phyloP scores from a whole-genome alignment of 2,329 filamentous ascomycete species.

The Cladosporium velox region DNA sequence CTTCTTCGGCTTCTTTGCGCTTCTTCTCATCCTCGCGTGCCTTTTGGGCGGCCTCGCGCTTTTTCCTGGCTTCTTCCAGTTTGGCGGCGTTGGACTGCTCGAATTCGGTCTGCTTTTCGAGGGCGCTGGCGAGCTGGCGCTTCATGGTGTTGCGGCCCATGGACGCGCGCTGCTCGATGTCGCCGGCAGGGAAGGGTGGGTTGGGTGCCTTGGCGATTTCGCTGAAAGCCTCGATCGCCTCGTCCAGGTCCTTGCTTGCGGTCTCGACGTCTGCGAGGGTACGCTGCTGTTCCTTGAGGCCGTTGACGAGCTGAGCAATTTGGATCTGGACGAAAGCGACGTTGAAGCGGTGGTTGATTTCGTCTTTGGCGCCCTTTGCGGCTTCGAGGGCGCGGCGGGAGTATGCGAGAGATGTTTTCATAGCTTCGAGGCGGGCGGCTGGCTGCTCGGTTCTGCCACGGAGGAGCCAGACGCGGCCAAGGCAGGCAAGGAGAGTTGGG shows the following conservation, averaged over 20 bases:
- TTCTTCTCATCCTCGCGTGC: conserved; percentile 75
- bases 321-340: conserved; percentile 97
- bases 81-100: conserved; percentile 91
- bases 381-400: conserved; percentile 71
- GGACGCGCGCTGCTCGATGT: conserved; percentile 92
- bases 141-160: conserved; percentile 96
- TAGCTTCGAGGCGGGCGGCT: conserved; percentile 53
- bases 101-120: conserved; percentile 83
- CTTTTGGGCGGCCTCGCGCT: conserved; percentile 76
- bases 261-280: conserved; percentile 78
- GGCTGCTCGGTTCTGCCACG: conserved; percentile 69
- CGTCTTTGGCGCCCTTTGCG: conserved; percentile 63
- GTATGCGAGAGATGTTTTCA: conserved; percentile 66
- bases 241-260: conserved; percentile 77
- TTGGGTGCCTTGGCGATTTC: conserved; percentile 62
- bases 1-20: conserved; percentile 67
- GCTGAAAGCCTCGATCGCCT: conserved; percentile 73
- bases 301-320: conserved; percentile 78
- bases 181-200: conserved; percentile 84
- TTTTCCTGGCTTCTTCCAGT: conserved; percentile 75
- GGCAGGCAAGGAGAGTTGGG: conserved; percentile 63
- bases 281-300: conserved; percentile 72
- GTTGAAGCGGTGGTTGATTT: conserved; percentile 94
- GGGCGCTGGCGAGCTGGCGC: conserved; percentile 83
- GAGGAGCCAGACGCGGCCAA: conserved; percentile 84